Base-by-base conservation (phyloP, 2,329 filamentous ascomycete genomes). In the Leptographium procerum region DNA sequence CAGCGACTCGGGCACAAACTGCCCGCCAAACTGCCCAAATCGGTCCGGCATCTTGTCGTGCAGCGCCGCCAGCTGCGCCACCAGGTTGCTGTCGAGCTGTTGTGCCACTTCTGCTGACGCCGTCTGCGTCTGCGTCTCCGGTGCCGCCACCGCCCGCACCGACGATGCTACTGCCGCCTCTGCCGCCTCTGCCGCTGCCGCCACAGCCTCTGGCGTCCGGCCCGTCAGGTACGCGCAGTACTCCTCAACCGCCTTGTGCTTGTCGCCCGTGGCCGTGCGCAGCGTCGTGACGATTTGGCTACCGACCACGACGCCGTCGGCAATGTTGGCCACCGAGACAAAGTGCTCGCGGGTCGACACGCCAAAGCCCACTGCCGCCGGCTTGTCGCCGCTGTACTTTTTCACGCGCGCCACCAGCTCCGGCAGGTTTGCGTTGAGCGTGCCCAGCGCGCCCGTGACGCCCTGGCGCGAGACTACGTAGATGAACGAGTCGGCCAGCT, bases 381-480 rank as follows among this genome's bases (percentile, higher is more conserved):
- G 91, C 64, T 90, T 86, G 71, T 94, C 88, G 47, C 90, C 90
- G 52, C 91, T 96, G 73, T 92, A 96, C 70, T 87, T 86, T 77
- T 96, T 94, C 29, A 99, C 94, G 45, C 89, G 85, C 59, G 83
- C 81, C 59, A 99, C 77, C 43, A 99, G 81, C 56, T 88, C 85
- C 16, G 91, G 90, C 36, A 99, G 82, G 60, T 87, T 86, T 51
- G 85, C 79, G 71, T 89, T 96, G 67, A 99, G 75, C 29, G 84
- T 85, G 36, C 91, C 91, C 1, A 85, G 86, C 16, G 91, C 94
- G 66, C 94, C 94, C 11, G 94, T 99, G 59, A 97, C 92, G 66
- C 94, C 94, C 87, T 96, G 95, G 66, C 92, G 83, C 29, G 92
- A 97, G 58, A 99, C 94, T 61, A 99, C 91, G 71, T 99, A 99